Base-by-base conservation (phyloP, 371 early-diverging fungal genomes). In the Coemansia sp. region DNA sequence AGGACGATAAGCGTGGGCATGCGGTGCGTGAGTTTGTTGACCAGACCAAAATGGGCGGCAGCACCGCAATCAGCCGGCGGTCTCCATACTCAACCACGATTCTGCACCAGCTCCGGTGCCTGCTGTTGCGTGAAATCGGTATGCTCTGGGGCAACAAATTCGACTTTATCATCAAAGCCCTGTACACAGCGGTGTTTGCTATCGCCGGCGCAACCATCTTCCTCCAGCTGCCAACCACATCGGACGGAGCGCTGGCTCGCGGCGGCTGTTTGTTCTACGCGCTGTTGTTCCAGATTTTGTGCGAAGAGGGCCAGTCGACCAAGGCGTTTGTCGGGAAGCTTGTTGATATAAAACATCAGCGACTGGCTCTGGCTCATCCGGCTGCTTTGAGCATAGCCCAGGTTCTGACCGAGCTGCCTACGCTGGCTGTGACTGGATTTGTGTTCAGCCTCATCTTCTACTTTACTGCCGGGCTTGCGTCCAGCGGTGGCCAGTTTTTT, bases 181-280 rank as follows among this genome's bases (percentile, higher is more conserved):
- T n/a, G 45, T 45, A 45, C 45, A 45, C 45, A 1, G 45, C 45
- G 5, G 62, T 63, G 27, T 77, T 80, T 79, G 86, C 87, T 37
- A 69, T 88, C 14, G 85, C 90, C 52, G 85, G 84, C 59, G 90
- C 88, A 2, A 86, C 88, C 11, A 84, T 86, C 40, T 90, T 88
- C 75, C 85, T 83, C 42, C 66, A 76, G 42, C 69, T 89, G 39
- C 85, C 88, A 3, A 64, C 63, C 11, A 77, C 72, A 51, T 77
- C 83, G 26, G 66, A 68, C 5, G 90, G 92, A 34, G 86, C 90
- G 52, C 88, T 88, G 70, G 84, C 86, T 0, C 86, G 92, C 45
- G 90, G 89, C 55, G 45, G 45, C 45, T 45, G 45, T n/a, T n/a
- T 45, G 45, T 45, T 45, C 45, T 24, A 51, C 22, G 90, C 90